Evolutionary conservation across 1,284 basidiomycete species (phyloP).

Genomic region (Fereydounia khargensis): DNA sequence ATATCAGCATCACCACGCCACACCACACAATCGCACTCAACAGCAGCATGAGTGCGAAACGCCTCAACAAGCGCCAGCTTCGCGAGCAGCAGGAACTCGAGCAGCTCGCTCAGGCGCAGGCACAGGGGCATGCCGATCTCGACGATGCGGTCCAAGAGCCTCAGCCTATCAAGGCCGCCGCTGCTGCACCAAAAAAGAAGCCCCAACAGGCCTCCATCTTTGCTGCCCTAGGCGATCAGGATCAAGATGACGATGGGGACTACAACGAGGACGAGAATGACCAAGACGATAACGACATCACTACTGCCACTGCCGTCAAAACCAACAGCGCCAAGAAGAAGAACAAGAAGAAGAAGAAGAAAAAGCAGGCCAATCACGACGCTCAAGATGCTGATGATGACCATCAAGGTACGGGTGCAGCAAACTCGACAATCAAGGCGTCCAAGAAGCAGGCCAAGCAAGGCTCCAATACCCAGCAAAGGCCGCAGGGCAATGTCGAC

Average conservation of each 20-base stretch:
- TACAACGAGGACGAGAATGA: constrained; percentile 16
- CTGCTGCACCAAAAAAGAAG: constrained; percentile 2
- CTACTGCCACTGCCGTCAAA: constrained; percentile 6
- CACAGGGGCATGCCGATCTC: not conserved
- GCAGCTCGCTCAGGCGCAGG: constrained; percentile 20
- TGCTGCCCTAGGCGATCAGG: constrained; percentile 33
- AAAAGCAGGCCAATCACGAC: constrained; percentile 10
- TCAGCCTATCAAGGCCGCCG: constrained; percentile 4
- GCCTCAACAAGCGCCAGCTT: constrained; percentile 49
- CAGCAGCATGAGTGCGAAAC: constrained; percentile 31
- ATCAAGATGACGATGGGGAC: constrained; percentile 7
- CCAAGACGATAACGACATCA: constrained; percentile 19
- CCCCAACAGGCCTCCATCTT: constrained; percentile 25
- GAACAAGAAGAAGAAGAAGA: constrained; percentile 52
- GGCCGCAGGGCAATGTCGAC: too few species aligned
- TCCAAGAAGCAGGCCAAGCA: constrained; percentile 17
- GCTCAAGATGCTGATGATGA: not conserved
- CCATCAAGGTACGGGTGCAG: not conserved
- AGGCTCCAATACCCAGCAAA: constrained; percentile 12
- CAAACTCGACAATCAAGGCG: not conserved
- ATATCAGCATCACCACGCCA: not conserved
- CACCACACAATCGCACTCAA: not conserved
- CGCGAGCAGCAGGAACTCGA: constrained; percentile 50
- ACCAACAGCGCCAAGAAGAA: constrained; percentile 39
- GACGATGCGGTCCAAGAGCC: not conserved